These are phyloP conservation scores for Lentinula boryana DNA, from an alignment of 768 basidiomycete species.

Conservation along the genomic window DNA sequence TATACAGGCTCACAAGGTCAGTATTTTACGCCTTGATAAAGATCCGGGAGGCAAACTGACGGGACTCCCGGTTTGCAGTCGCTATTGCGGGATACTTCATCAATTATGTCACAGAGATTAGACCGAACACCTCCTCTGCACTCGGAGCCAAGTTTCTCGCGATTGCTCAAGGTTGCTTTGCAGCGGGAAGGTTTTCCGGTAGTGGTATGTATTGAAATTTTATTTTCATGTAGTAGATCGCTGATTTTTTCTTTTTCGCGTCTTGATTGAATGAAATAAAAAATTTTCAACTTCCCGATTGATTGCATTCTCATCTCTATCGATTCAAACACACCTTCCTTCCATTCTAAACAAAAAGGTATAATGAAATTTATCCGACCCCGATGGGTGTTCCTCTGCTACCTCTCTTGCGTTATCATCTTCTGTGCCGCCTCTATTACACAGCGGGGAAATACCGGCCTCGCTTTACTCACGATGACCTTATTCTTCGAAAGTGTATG, in stretches of 20 bases:
- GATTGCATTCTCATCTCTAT: background rate
- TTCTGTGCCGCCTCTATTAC: conserved; percentile 24
- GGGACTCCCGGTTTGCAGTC: conserved; percentile 12
- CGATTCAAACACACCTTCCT: background rate
- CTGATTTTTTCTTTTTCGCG: background rate
- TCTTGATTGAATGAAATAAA: background rate
- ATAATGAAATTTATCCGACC: conserved; percentile 24
- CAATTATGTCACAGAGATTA: conserved; percentile 25
- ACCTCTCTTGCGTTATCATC: conserved; percentile 21
- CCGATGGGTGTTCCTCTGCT: conserved; percentile 22
- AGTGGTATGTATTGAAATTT: conserved; percentile 16
- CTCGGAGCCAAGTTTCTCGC: conserved; percentile 25
- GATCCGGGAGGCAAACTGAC: background rate
- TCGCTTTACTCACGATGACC: conserved; percentile 25
- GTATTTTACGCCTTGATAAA: background rate
- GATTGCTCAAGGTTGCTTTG: conserved; percentile 26
- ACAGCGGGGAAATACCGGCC: conserved; percentile 21
- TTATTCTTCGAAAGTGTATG: conserved; percentile 30
- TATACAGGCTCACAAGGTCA: conserved; percentile 26
- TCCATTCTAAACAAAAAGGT: conserved; percentile 8
- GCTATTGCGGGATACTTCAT: conserved; percentile 27
- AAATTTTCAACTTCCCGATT: background rate
- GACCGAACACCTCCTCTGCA: conserved; percentile 16
- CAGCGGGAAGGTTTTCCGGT: conserved; percentile 24
- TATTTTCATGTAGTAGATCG: background rate